Evolutionary conservation across 176 grass and related monocot genomes (phyloP), one percentile per base, ranked within the genome.

Genomic region (Hyparrhenia diplandra): DNA sequence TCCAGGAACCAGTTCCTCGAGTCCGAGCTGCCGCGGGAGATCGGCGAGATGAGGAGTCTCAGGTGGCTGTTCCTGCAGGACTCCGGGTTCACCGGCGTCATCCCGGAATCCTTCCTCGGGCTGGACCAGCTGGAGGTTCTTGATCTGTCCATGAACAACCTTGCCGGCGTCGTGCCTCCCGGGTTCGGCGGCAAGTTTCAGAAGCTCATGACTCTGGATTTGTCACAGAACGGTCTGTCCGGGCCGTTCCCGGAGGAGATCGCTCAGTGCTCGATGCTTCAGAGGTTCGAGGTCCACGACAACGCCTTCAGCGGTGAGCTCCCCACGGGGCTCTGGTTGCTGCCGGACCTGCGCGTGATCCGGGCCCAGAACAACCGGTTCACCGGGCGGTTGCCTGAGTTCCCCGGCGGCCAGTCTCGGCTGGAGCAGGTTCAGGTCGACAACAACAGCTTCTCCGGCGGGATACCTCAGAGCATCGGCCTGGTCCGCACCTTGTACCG

Each of bases 351-450:
- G 65, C 82, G 77, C 82, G 63, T 97, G 4, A n/a, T 93, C 75
- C 68, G 88, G n/a, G 85, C 84, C 12, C 85, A 93, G 76, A 89
- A 77, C 78, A 97, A 93, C 46, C 62, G 27, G 8, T 91, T 97
- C 80, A 55, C 83, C 41, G 90, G 90, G 35, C 69, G 82, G 60
- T 2, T 96, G 1, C 93, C 76, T 0, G 90, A 93, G 46, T 52
- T 93, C 36, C 18, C 74, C 25, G 34, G 51, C 65, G 67, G 52
- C 27, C 41, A 45, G 32, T 93, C 90, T 55, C 83, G 80, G 69
- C 68, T 97, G 41, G 94, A 93, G 78, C 94, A 97, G 87, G 54
- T 91, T 8, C 94, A 93, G 76, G 72, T 97, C 1, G 94, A 93
- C 79, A 89, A 89, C 83, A 93, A 97, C 79, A 88, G 85, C 65